Evolutionary conservation across 2,329 filamentous ascomycete species (phyloP).

Genomic region (Trichophyton rubrum): DNA sequence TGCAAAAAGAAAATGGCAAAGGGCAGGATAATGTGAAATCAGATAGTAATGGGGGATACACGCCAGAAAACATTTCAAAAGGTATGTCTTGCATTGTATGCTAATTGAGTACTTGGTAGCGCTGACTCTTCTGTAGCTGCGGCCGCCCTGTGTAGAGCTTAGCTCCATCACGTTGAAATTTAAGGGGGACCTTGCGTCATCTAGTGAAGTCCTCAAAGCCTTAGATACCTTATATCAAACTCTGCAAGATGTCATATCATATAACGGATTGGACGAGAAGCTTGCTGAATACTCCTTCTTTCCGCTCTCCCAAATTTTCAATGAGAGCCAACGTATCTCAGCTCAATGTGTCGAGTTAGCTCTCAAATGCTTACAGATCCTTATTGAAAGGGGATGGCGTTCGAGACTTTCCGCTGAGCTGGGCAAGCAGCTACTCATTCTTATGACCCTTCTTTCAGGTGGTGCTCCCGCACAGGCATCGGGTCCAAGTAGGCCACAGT

Average conservation of each 20-base stretch:
- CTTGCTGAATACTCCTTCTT: constrained; percentile 93
- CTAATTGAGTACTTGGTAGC: not conserved
- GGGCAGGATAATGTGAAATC: not conserved
- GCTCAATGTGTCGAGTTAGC: constrained; percentile 58
- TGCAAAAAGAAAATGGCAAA: not conserved
- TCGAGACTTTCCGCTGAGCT: constrained; percentile 56
- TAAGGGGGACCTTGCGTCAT: constrained; percentile 33
- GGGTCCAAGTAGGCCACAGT: constrained; percentile 18
- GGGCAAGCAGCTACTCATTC: constrained; percentile 70
- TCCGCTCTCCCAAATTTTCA: constrained; percentile 75
- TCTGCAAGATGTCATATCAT: constrained; percentile 29
- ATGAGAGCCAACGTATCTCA: constrained; percentile 59
- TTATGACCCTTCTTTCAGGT: constrained; percentile 70
- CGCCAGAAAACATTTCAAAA: constrained; percentile 32
- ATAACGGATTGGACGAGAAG: constrained; percentile 55
- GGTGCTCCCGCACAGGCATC: constrained; percentile 48
- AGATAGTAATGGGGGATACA: constrained; percentile 18
- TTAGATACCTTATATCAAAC: constrained; percentile 34
- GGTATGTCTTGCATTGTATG: constrained; percentile 18
- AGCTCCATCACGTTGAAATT: constrained; percentile 43
- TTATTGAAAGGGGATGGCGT: constrained; percentile 72
- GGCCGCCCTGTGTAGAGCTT: constrained; percentile 46
- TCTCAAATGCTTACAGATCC: constrained; percentile 58
- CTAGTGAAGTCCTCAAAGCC: constrained; percentile 36
- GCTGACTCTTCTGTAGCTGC: constrained; percentile 34